Percentiles rank a stretch among this genome's conserved stretches.
Conservation (phyloP, 306 rosid genomes). For the Purshia tridentata region DNA sequence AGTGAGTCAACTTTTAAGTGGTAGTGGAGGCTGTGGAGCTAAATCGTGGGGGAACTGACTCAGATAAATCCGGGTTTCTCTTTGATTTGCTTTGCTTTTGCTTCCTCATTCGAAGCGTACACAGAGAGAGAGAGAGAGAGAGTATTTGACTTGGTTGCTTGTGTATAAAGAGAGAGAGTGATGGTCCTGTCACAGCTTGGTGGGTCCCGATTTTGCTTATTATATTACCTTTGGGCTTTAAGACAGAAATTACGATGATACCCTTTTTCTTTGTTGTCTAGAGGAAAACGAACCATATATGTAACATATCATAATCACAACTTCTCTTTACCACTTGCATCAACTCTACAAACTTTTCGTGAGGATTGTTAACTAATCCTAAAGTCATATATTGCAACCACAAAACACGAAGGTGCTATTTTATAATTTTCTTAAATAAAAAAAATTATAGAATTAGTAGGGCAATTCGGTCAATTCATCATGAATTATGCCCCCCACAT, state of each 20-base stretch:
- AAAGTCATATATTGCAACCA: too few species aligned
- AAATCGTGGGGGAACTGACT: conserved; percentile 49
- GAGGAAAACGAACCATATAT: background rate
- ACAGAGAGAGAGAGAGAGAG: background rate
- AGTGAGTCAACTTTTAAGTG: conserved; percentile 8
- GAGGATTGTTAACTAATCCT: too few species aligned
- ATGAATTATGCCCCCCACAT: too few species aligned
- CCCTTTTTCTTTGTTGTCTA: conserved; percentile 25
- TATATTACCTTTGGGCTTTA: background rate
- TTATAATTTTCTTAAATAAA: too few species aligned
- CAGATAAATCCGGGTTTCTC: conserved; percentile 37
- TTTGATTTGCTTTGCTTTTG: conserved; percentile 4
- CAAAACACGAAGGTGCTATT: too few species aligned
- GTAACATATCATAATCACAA: too few species aligned
- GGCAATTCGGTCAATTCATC: too few species aligned
- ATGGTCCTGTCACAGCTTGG: conserved; percentile 10
- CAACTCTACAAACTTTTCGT: too few species aligned
- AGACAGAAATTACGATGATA: conserved; percentile 1
- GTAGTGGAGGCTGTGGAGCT: conserved; percentile 39
- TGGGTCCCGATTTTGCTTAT: conserved; percentile 26
- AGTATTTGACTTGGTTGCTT: conserved; percentile 21
- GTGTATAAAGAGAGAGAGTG: background rate
- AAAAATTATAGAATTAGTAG: too few species aligned
- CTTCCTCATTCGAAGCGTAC: conserved; percentile 21
- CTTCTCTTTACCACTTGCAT: too few species aligned